Evolutionary conservation across 257 asterid genomes (phyloP), one percentile per base, ranked within the genome.

Genomic region (Lantana camara): DNA sequence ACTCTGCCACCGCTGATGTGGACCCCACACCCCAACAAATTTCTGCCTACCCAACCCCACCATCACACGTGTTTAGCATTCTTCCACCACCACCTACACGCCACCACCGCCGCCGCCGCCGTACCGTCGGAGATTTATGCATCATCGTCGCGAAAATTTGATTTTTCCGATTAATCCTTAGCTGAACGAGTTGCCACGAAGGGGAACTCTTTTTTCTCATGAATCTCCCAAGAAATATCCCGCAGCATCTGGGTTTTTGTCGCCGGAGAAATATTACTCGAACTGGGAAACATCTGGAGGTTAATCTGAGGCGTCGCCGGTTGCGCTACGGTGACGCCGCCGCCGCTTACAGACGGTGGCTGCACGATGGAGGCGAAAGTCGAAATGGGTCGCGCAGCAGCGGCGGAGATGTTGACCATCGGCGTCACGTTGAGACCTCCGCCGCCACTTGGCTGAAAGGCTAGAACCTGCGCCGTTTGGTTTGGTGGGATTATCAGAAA

Each of bases 191-290:
- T 44, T 1, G 77, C 55, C 70, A 66, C 29, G 3, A 71, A 61
- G 41, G 73, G 66, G 9, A 60, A 62, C 37, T 83, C 80, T 46
- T 79, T 61, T 46, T 78, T 83, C 5, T 76, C 83, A 21, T 60
- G 83, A 68, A 82, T 63, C 68, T 82, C 83, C 76, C 81, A 73
- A 11, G 87, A 76, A 35, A 76, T 56, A 42, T 77, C 82, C 53
- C 80, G 72, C 34, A 75, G 70, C 74, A 42, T 58, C 22, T 73
- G 86, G 20, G 71, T 48, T 38, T 47, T 77, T 20, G 72, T 49
- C 30, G 69, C 21, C 0, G 68, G 52, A 11, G 80, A 37, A 27
- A n/a, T 61, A 8, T 30, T 60, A 15, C 80, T 76, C 19, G 87
- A 71, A 62, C 77, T 62, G 63, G 79, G 79, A 9, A 48, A 49